phyloP scores from a whole-genome alignment of 2,329 filamentous ascomycete species.

The Colletotrichum tabaci region DNA sequence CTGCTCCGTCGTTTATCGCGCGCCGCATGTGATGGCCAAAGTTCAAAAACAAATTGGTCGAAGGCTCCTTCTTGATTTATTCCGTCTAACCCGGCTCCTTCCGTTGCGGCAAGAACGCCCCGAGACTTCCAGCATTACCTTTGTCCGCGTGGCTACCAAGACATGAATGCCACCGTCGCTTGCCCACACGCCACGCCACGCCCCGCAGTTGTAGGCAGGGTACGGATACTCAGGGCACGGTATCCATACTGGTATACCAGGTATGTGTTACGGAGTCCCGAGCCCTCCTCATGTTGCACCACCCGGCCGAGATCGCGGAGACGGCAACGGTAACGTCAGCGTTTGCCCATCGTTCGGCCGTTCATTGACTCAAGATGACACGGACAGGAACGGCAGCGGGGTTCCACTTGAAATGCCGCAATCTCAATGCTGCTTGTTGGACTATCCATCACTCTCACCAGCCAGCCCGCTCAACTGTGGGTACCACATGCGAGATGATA shows the following conservation, averaged over 20 bases:
- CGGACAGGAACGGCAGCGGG: conserved; percentile 26
- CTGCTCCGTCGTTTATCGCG: conserved; percentile 12
- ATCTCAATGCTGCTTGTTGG: conserved; percentile 34
- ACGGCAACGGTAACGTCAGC: conserved; percentile 33
- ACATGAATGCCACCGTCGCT: conserved; percentile 23
- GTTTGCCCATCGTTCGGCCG: conserved; percentile 31
- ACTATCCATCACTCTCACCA: conserved; percentile 34
- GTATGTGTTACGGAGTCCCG: conserved; percentile 19
- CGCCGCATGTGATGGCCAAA: conserved; percentile 23
- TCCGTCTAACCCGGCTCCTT: conserved; percentile 17
- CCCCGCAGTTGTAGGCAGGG: too few species aligned
- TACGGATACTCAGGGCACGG: too few species aligned
- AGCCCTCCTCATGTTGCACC: conserved; percentile 24
- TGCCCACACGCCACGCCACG: conserved; percentile 23
- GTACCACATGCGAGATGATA: conserved; percentile 26
- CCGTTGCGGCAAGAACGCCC: conserved; percentile 12
- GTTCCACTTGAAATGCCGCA: conserved; percentile 36
- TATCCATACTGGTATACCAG: too few species aligned
- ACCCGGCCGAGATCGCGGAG: conserved; percentile 40
- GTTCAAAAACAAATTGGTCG: conserved; percentile 22
- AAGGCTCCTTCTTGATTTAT: conserved; percentile 6
- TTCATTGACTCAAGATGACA: neutral
- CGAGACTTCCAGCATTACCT: neutral
- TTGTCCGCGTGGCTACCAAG: conserved; percentile 14
- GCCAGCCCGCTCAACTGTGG: conserved; percentile 23